These are phyloP conservation scores for Leishmania major DNA, from an alignment of 208 protist species.

Conservation along the genomic window DNA sequence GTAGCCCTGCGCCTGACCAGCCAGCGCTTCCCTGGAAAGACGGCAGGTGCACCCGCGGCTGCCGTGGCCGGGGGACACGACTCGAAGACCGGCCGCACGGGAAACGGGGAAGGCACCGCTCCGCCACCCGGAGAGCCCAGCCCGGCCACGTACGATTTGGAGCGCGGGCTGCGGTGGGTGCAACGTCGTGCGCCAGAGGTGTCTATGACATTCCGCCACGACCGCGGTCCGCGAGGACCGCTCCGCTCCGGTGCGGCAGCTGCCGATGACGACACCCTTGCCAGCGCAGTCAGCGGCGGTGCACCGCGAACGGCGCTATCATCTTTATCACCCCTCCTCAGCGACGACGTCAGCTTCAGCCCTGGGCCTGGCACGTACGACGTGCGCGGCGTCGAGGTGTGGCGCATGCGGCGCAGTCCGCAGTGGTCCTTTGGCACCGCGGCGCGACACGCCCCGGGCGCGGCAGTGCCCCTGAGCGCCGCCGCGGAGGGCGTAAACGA, in stretches of 20 bases:
- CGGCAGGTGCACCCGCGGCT: background rate
- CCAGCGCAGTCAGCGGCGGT: background rate
- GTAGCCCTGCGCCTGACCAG: constrained; percentile 30
- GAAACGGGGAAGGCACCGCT: constrained; percentile 8
- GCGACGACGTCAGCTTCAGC: background rate
- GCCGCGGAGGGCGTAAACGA: background rate
- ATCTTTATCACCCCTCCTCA: background rate
- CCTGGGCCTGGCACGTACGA: constrained; percentile 56
- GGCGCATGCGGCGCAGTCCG: constrained; percentile 21
- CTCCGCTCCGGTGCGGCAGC: constrained; percentile 13
- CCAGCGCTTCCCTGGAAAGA: constrained; percentile 21
- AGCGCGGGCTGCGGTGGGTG: constrained; percentile 13
- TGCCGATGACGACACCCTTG: background rate
- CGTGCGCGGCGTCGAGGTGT: constrained; percentile 7
- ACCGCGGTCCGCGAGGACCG: constrained; percentile 27
- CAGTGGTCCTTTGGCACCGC: constrained; percentile 38
- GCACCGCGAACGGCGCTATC: background rate
- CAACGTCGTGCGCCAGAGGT: constrained; percentile 24
- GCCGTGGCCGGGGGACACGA: background rate
- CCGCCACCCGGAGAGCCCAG: constrained; percentile 20
- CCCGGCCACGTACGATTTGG: constrained; percentile 37
- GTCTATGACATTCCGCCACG: constrained; percentile 31
- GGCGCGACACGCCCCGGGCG: constrained; percentile 1
- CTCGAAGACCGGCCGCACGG: background rate
- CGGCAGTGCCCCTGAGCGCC: background rate